phyloP scores from a whole-genome alignment of 1,284 basidiomycete genomes.

The Xerocomus minutiporus region DNA sequence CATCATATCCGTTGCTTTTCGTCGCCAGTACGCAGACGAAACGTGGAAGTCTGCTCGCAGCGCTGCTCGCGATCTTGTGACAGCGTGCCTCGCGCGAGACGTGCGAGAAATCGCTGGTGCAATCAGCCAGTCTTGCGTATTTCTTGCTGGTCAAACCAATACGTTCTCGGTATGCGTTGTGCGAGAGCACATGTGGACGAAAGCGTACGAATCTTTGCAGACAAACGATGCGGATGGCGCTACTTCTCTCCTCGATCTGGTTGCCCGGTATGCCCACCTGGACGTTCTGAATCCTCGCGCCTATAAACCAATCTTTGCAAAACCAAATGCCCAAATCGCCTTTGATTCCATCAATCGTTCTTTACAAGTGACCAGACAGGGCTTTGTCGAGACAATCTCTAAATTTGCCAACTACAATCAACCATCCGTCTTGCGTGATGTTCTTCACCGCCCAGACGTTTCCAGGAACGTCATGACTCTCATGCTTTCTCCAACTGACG shows the following conservation, averaged over 20 bases:
- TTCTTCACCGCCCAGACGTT: conserved; percentile 51
- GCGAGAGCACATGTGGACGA: conserved; percentile 64
- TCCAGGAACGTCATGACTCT: conserved; percentile 59
- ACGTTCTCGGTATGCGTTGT: conserved; percentile 35
- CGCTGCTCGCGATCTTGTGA: conserved; percentile 46
- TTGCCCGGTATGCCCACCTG: conserved; percentile 61
- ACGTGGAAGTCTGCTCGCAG: conserved; percentile 49
- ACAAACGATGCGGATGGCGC: conserved; percentile 56
- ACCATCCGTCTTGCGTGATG: conserved; percentile 43
- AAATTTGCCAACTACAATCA: conserved; percentile 58
- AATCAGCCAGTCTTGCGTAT: conserved; percentile 39
- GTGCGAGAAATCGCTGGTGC: conserved; percentile 38
- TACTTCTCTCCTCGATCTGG: conserved; percentile 50
- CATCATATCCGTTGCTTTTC: conserved; percentile 61
- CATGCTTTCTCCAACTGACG: conserved; percentile 76
- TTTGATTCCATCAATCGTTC: conserved; percentile 56
- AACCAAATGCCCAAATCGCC: conserved; percentile 30
- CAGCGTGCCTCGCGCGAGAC: conserved; percentile 42
- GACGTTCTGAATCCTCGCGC: conserved; percentile 54
- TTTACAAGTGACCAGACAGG: conserved; percentile 51
- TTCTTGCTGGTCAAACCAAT: conserved; percentile 32
- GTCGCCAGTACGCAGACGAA: conserved; percentile 38
- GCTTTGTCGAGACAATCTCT: conserved; percentile 60
- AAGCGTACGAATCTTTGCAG: conserved; percentile 56
- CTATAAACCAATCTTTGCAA: conserved; percentile 41